phyloP scores from a whole-genome alignment of 331 rosid genomes.

The Phaseolus coccineus region DNA sequence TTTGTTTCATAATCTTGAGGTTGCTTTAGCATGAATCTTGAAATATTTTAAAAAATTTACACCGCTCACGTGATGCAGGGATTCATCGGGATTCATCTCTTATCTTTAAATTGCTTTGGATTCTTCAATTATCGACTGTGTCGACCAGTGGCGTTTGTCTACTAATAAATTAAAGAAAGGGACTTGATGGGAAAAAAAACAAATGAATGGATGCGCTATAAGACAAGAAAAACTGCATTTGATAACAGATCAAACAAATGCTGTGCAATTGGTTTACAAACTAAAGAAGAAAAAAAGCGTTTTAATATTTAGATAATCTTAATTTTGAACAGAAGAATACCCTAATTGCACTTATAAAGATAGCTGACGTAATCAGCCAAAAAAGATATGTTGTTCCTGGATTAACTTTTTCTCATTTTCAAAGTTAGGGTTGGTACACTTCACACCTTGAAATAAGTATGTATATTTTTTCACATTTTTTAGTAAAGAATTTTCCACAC shows the following conservation, averaged over 20 bases:
- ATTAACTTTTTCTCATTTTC: background rate
- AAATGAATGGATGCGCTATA: background rate
- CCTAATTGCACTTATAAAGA: background rate
- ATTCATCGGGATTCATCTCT: conserved; percentile 41
- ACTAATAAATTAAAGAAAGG: background rate
- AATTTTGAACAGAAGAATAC: background rate
- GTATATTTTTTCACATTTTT: no score
- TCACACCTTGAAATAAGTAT: background rate
- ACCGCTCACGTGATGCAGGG: conserved; percentile 42
- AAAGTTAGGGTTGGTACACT: background rate
- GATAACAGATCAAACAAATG: background rate
- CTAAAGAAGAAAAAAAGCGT: background rate
- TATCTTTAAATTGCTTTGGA: conserved; percentile 29
- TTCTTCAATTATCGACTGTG: conserved; percentile 37
- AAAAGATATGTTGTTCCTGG: background rate
- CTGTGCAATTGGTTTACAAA: background rate
- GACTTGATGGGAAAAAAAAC: background rate
- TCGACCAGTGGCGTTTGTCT: conserved; percentile 27
- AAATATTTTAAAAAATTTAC: conserved; percentile 25
- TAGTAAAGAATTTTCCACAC: no score
- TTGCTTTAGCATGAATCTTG: conserved; percentile 1
- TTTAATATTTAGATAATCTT: no score
- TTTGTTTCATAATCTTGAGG: conserved; percentile 17
- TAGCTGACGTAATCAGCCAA: background rate
- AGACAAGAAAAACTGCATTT: background rate